Percentiles rank a stretch among this genome's conserved stretches.
Conservation (phyloP, 2,329 filamentous ascomycete genomes). For the Colletotrichum sp. region DNA sequence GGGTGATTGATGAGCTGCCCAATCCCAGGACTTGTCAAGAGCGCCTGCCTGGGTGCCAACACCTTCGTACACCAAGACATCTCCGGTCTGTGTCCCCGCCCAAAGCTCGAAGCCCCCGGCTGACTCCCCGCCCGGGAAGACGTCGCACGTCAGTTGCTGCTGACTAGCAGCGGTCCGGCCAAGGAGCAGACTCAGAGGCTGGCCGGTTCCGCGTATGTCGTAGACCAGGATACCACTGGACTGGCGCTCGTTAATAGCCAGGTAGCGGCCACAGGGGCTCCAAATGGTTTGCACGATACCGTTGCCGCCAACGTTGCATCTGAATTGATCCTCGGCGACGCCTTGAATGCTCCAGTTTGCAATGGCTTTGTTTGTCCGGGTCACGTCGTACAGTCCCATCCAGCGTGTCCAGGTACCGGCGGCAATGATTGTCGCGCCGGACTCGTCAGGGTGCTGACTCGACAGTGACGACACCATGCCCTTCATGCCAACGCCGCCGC, state of each 20-base stretch:
- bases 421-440: constrained; percentile 50
- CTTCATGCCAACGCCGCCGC: constrained; percentile 67
- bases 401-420: constrained; percentile 70
- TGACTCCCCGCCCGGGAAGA: constrained; percentile 48
- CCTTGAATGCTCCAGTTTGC: constrained; percentile 66
- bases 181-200: constrained; percentile 58
- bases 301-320: constrained; percentile 56
- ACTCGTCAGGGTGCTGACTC: constrained; percentile 42
- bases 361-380: constrained; percentile 56
- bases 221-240: constrained; percentile 63
- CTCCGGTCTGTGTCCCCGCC: constrained; percentile 61
- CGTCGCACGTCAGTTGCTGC: constrained; percentile 61
- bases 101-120: constrained; percentile 62
- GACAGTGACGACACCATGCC: constrained; percentile 63
- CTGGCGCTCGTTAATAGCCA: constrained; percentile 66
- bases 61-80: constrained; percentile 63
- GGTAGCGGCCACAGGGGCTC: constrained; percentile 68
- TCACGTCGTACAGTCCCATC: constrained; percentile 67
- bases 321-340: constrained; percentile 46
- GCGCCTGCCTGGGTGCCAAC: constrained; percentile 54
- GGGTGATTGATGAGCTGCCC: constrained; percentile 50
- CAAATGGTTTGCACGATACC: constrained; percentile 67
- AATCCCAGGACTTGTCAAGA: constrained; percentile 52
- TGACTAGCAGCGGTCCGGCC: constrained; percentile 57
- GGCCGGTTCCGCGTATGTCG: constrained; percentile 64